Conservation (phyloP, 192 early-diverging fungal genomes). For the Backusella psychrophila region DNA sequence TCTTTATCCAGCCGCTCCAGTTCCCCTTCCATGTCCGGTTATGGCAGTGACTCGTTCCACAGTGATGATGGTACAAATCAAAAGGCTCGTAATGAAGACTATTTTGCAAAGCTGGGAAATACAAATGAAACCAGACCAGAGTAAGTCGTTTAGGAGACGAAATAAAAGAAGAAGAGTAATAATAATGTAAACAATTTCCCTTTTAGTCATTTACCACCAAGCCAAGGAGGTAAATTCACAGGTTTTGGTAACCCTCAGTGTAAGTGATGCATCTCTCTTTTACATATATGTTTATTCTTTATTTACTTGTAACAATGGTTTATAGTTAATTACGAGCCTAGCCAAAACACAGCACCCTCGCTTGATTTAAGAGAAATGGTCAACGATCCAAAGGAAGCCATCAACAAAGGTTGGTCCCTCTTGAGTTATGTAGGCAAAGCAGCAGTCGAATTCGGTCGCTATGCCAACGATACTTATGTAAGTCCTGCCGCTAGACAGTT, state of each 20-base stretch:
- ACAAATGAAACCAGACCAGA: slow-evolving; percentile 57
- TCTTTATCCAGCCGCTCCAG: slow-evolving; percentile 14
- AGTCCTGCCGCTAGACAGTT: slow-evolving; percentile 62
- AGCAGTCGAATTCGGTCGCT: slow-evolving; percentile 38
- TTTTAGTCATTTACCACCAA: slow-evolving; percentile 48
- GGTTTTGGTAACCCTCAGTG: slow-evolving; percentile 67
- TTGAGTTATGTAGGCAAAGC: slow-evolving; percentile 46
- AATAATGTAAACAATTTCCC: neutral
- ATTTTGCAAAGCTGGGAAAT: slow-evolving; percentile 66
- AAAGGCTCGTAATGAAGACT: slow-evolving; percentile 74
- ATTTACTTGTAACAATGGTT: neutral
- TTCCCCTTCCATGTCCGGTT: slow-evolving; percentile 14
- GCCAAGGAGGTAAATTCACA: slow-evolving; percentile 73
- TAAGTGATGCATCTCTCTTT: neutral
- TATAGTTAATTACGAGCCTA: neutral
- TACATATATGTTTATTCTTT: neutral
- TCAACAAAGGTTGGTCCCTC: slow-evolving; percentile 68
- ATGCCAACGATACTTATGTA: slow-evolving; percentile 65
- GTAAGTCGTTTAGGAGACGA: slow-evolving; percentile 17
- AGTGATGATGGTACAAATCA: slow-evolving; percentile 26
- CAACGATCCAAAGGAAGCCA: slow-evolving; percentile 61
- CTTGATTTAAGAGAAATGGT: slow-evolving; percentile 56
- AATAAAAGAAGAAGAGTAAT: neutral
- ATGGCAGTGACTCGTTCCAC: neutral
- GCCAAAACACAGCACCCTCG: neutral